These are phyloP conservation scores for Candida verbasci DNA, from an alignment of 805 yeast species.

Conservation along the genomic window DNA sequence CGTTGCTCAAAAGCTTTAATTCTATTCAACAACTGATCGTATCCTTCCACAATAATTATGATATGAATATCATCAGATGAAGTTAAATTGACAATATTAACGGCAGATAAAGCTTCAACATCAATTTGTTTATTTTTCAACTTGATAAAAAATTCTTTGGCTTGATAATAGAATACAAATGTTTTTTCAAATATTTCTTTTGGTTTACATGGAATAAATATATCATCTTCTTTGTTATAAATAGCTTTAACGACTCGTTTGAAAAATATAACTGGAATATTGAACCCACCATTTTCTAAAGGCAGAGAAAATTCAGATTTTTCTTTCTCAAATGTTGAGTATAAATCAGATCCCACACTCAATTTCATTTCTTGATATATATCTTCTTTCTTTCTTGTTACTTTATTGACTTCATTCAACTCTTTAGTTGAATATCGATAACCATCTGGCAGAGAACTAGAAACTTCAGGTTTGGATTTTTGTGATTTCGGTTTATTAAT, in stretches of 20 bases:
- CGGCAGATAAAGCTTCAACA: slow-evolving; percentile 1
- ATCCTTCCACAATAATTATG: slow-evolving; percentile 46
- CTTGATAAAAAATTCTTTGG: slow-evolving; percentile 37
- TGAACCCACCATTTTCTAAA: neutral
- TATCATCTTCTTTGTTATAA: slow-evolving; percentile 46
- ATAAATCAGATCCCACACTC: slow-evolving; percentile 8
- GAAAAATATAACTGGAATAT: slow-evolving; percentile 49
- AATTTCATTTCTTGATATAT: slow-evolving; percentile 44
- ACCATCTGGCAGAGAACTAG: neutral
- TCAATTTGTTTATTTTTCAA: slow-evolving; percentile 2
- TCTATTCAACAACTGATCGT: slow-evolving; percentile 41
- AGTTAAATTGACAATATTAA: neutral
- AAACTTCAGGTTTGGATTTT: neutral
- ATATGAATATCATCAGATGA: slow-evolving; percentile 14
- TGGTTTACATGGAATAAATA: slow-evolving; percentile 50
- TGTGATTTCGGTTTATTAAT: neutral
- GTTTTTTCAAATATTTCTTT: slow-evolving; percentile 40
- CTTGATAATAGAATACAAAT: slow-evolving; percentile 42
- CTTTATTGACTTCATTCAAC: slow-evolving; percentile 31
- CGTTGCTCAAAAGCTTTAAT: slow-evolving; percentile 44
- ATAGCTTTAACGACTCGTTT: slow-evolving; percentile 44
- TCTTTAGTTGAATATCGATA: slow-evolving; percentile 22
- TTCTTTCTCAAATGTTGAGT: neutral
- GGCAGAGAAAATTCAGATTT: slow-evolving; percentile 2
- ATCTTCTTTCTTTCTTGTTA: slow-evolving; percentile 44